Base-by-base conservation (phyloP, 441 rosid species). In the Bruguiera hainesii region DNA sequence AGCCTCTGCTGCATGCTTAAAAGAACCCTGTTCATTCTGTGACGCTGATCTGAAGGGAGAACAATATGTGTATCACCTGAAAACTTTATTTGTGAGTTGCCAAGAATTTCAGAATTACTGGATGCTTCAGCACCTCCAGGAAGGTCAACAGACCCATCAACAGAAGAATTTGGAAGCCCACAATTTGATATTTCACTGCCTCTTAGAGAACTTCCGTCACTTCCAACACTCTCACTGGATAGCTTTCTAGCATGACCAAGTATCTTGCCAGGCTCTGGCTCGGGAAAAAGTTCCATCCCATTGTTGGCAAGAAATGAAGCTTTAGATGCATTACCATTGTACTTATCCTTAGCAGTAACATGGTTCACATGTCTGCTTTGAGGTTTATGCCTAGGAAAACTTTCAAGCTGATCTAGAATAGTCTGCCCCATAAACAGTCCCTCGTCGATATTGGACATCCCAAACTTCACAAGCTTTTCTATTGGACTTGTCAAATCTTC, bases 391-490 rank as follows among this genome's bases (percentile, higher is more conserved):
- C 79, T 79, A 13, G 94, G 93, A 64, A 89, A 76, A 63, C 83
- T 90, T 81, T 92, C 95, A 71, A 95, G 89, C 66, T 89, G 95
- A 66, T 90, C 99, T 52, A 87, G 73, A 73, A 90, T 90, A 56
- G 90, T 87, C 70, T 87, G 91, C 74, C 96, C 90, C 92, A 89
- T 87, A 73, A 83, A 83, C 57, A 91, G 83, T 53, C 97, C 96
- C 81, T 91, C 92, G 19, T 91, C 97, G 76, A 91, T 86, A 74
- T 87, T 89, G 69, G 89, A 79, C 85, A 91, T 83, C 66, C 88
- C 95, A 73, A 77, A 86, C 83, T 88, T 89, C 39, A 83, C 83
- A 63, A 88, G 73, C 71, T 85, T 91, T 72, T 83, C 93, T 39
- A 85, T 80, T 49, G 84, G 93, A 77, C 83, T 80, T 48, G 84